Base-by-base conservation (phyloP, 352 stramenopile genomes). In the Pythium scleroteichum region DNA sequence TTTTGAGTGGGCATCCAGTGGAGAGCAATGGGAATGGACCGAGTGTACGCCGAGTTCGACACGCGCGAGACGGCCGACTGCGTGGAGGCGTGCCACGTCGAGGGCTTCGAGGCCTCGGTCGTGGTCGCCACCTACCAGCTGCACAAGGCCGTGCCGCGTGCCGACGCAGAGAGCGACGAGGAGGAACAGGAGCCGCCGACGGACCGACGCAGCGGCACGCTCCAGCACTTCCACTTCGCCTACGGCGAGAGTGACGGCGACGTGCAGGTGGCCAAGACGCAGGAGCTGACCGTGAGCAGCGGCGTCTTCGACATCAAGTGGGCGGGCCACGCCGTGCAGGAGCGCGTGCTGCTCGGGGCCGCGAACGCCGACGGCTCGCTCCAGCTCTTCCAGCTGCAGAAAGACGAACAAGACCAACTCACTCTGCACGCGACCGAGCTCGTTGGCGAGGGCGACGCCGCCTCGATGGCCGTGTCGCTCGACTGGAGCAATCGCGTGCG, bases 301-400 rank as follows among this genome's bases (percentile, higher is more conserved):
- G 85, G 85, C 24, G 71, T 95, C 24, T 92, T 95, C 24, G 85
- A 95, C 49, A 87, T 91, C 63, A 95, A 95, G 57, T 95, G 85
- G 85, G 82, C 77, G 8, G 59, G 74, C 9, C 68, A 87, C 46
- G 52, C 40, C 3, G 68, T 90, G 35, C 66, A 78, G 10, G 71
- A 69, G 41, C 82, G 80, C 29, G 79, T 76, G 22, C 32, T 93
- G 50, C 57, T 95, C 17, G 83, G 71, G 2, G 68, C 79, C 14
- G 82, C 83, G 26, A 95, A 82, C 6, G 77, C 85, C 8, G 78
- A 58, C 10, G 85, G 82, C 24, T 81, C 69, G 7, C 53, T 95
- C 17, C 81, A 95, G 64, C 63, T 95, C 17, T 87, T 86, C 46
- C 66, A 79, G 29, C 53, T 92, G 48, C 35, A 41, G 1, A 49